phyloP scores from a whole-genome alignment of 129 eudicot genomes.

The Rutidosis leptorrhynchoides region DNA sequence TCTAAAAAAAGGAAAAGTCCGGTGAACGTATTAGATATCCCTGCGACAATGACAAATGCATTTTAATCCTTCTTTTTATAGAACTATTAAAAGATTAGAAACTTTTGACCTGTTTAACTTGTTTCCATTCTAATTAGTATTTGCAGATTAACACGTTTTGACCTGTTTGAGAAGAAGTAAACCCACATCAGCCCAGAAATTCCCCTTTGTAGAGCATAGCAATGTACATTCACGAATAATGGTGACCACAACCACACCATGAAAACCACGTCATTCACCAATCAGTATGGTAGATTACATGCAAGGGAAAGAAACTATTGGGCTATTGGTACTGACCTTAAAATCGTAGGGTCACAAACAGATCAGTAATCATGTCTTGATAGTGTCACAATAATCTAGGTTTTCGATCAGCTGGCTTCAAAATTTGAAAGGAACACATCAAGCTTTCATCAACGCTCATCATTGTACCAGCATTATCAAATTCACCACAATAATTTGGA shows the following conservation, averaged over 20 bases:
- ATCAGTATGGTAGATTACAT: constrained; percentile 1
- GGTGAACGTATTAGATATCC: too few species aligned
- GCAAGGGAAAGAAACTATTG: constrained; percentile 1
- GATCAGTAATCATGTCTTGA: constrained; percentile 15
- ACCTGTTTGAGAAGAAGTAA: neutral
- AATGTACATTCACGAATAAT: neutral
- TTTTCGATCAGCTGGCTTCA: constrained; percentile 64
- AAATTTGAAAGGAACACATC: constrained; percentile 78
- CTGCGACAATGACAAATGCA: too few species aligned
- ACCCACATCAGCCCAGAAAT: neutral
- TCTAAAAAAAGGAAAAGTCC: too few species aligned
- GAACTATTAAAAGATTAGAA: too few species aligned
- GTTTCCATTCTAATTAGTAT: too few species aligned
- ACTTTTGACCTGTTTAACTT: too few species aligned
- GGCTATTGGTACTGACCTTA: constrained; percentile 39
- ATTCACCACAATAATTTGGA: constrained; percentile 79
- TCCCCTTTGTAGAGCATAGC: neutral
- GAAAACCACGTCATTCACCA: constrained; percentile 1
- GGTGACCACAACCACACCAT: neutral
- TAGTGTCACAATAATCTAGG: constrained; percentile 50
- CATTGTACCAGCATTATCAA: constrained; percentile 88
- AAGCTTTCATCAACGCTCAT: constrained; percentile 85
- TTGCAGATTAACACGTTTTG: neutral
- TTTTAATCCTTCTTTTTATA: too few species aligned
- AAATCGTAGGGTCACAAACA: constrained; percentile 22